Base-by-base conservation (phyloP, 2,329 filamentous ascomycete genomes). In the Fusarium coffeatum region DNA sequence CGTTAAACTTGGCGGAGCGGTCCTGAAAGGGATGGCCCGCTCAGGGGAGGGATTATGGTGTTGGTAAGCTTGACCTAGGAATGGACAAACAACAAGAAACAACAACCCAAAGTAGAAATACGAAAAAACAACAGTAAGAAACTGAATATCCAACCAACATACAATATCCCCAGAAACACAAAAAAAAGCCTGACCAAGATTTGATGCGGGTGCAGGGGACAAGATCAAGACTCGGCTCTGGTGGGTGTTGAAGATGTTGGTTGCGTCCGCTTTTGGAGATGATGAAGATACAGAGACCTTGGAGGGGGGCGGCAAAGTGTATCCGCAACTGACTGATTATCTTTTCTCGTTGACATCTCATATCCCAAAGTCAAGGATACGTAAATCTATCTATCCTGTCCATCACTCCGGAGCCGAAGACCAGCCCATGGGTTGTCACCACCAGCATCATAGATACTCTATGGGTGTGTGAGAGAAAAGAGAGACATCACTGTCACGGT, bases 11-110 rank as follows among this genome's bases (percentile, higher is more conserved):
- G 34, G 70, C 54, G 47, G 49, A 58, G 72, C 74, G 73, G 72
- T 58, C 50, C 65, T 74, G 68, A 68, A 64, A 72, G 73, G 62
- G 63, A 72, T 74, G 71, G 69, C 67, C 72, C 69, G 73, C 28
- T 34, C 27, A 25, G 30, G 22, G 54, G 18, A 55, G 40, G 63
- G 34, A 37, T 37, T 37, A 37, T 49, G 50, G 60, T 56, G 67
- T 42, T 42, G 49, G 49, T 53, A 41, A 42, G 32, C 42, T 18
- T 47, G 20, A n/a, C 18, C 34, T 37, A n/a, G 8, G 18, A 53
- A 60, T 37, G 55, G 55, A 37, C 48, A 66, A 68, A 64, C 69
- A 70, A 48, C 34, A 56, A 69, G 50, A 59, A 34, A 53, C 58
- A 48, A 62, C 46, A 54, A 40, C 48, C 56, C 48, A 28, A 66